Evolutionary conservation across 305 asterid genomes (phyloP).

Genomic region (Fraxinus nigra): DNA sequence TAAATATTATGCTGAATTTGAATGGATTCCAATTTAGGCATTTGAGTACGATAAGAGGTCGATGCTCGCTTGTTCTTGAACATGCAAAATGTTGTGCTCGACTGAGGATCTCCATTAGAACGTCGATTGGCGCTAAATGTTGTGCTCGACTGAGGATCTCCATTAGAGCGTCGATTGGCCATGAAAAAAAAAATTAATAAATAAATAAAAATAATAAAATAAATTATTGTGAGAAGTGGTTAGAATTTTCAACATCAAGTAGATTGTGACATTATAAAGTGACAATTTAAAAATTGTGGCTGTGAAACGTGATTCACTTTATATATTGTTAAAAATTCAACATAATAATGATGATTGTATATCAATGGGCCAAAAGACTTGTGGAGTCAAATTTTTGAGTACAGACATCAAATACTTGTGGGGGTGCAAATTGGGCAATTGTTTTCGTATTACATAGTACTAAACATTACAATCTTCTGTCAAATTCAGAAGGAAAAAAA

Average conservation of each 20-base stretch:
- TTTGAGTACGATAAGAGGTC: conserved; percentile 23
- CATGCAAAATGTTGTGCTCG: conserved; percentile 26
- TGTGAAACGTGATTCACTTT: not conserved
- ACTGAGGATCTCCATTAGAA: conserved; percentile 3
- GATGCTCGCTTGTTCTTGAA: conserved; percentile 34
- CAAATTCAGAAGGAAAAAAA: no score
- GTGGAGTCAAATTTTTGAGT: not conserved
- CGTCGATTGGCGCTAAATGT: conserved; percentile 20
- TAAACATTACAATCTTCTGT: no score
- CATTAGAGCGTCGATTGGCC: not conserved
- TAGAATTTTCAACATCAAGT: not conserved
- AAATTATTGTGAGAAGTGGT: not conserved
- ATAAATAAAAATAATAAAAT: not conserved
- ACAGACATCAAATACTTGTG: not conserved
- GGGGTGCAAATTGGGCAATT: not conserved
- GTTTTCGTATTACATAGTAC: no score
- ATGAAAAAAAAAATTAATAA: not conserved
- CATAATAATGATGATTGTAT: not conserved
- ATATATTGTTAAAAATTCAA: not conserved
- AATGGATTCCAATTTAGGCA: conserved; percentile 36
- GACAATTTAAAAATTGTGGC: not conserved
- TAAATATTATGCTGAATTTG: conserved; percentile 38
- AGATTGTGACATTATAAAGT: conserved; percentile 1
- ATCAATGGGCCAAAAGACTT: not conserved
- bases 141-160: conserved; percentile 23